phyloP scores from a whole-genome alignment of 331 rosid species.

The Phaseolus coccineus region DNA sequence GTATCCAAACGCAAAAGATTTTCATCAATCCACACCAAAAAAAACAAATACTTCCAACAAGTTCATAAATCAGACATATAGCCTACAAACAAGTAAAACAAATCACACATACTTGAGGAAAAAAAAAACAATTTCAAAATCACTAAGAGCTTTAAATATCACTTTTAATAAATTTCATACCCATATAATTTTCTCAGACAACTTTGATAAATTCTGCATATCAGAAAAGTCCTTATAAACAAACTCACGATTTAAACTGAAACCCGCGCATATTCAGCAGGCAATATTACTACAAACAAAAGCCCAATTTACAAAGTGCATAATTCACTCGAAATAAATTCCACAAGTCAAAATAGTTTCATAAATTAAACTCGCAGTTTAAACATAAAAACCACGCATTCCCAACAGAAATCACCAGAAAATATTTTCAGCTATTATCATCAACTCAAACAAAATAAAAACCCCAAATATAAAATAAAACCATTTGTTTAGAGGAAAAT shows the following conservation, averaged over 20 bases:
- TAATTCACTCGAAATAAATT: background rate
- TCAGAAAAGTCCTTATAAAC: background rate
- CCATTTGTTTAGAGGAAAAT: background rate
- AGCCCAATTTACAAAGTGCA: background rate
- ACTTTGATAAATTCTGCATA: background rate
- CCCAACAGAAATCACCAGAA: background rate
- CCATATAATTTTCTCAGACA: background rate
- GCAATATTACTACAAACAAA: background rate
- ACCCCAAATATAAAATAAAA: slow-evolving; percentile 1
- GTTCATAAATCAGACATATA: background rate
- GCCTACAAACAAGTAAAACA: background rate
- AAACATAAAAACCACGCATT: slow-evolving; percentile 15
- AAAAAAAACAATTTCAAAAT: background rate
- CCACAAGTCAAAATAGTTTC: background rate
- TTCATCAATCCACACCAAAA: background rate
- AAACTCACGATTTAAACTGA: background rate
- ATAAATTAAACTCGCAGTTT: slow-evolving; percentile 10
- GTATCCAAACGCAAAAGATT: background rate
- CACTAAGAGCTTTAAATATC: background rate
- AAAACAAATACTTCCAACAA: background rate
- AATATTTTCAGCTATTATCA: background rate
- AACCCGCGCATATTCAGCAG: background rate
- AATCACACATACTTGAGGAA: background rate
- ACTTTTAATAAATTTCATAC: background rate
- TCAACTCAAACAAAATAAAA: slow-evolving; percentile 15